phyloP scores from a whole-genome alignment of 495 filamentous ascomycete species.

The Penicillium coffeae region DNA sequence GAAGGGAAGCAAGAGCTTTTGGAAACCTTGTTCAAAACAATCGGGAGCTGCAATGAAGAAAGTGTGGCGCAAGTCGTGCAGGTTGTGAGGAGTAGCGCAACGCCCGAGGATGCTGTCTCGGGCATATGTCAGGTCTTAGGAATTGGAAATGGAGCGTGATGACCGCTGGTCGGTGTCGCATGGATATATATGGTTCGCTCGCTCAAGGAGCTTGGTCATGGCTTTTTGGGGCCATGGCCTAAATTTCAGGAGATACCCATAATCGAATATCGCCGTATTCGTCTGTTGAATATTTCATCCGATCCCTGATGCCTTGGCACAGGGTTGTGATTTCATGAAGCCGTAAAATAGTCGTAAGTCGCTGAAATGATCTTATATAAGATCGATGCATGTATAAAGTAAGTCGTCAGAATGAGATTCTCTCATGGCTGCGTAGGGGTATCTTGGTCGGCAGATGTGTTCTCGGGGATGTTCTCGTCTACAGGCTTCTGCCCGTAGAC shows the following conservation, averaged over 20 bases:
- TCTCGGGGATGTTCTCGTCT: too few species aligned
- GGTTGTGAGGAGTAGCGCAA: conserved; percentile 27
- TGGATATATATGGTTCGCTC: too few species aligned
- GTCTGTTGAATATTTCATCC: too few species aligned
- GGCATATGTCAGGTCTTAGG: conserved; percentile 29
- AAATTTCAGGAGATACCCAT: too few species aligned
- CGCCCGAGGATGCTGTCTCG: conserved; percentile 33
- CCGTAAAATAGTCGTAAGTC: not conserved
- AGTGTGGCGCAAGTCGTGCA: conserved; percentile 25
- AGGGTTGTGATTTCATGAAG: too few species aligned
- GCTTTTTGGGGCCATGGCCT: too few species aligned
- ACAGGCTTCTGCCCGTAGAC: conserved; percentile 41
- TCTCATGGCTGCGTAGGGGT: too few species aligned
- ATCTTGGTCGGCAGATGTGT: too few species aligned
- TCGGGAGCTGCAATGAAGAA: conserved; percentile 29
- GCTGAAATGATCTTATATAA: not conserved
- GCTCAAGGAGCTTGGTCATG: too few species aligned
- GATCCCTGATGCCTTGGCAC: too few species aligned
- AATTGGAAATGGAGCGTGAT: conserved; percentile 8
- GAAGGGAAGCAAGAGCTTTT: conserved; percentile 26
- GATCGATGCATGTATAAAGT: too few species aligned
- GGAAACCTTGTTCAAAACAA: conserved; percentile 28
- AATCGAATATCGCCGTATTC: not conserved
- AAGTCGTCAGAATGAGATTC: too few species aligned
- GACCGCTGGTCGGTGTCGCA: conserved; percentile 2